phyloP scores from a whole-genome alignment of 2,329 filamentous ascomycete genomes.

The Zymoseptoria brevis region DNA sequence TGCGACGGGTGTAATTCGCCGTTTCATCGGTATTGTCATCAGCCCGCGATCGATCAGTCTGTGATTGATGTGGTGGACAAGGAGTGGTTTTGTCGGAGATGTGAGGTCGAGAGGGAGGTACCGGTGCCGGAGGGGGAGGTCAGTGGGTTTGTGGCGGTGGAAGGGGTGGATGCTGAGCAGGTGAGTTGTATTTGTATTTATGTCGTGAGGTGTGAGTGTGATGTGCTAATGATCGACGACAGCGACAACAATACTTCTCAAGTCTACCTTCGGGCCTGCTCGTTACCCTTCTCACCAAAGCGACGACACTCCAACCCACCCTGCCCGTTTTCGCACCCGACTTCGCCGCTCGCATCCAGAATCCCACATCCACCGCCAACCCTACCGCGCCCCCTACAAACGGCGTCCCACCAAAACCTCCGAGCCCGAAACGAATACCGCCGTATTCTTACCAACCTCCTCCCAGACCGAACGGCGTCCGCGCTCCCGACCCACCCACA shows the following conservation, averaged over 20 bases:
- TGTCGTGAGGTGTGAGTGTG: background rate
- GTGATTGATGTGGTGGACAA: slow-evolving; percentile 58
- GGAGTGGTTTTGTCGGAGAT: slow-evolving; percentile 64
- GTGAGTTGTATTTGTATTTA: slow-evolving; percentile 28
- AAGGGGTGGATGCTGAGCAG: slow-evolving; percentile 35
- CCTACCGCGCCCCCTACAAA: slow-evolving; percentile 11
- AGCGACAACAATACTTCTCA: slow-evolving; percentile 46
- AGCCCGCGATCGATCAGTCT: slow-evolving; percentile 63
- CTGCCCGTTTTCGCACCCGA: slow-evolving; percentile 55
- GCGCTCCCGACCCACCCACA: background rate
- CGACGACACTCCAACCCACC: slow-evolving; percentile 54
- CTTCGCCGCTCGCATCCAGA: slow-evolving; percentile 12
- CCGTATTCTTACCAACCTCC: background rate
- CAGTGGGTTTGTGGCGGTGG: slow-evolving; percentile 32
- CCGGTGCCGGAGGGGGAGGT: slow-evolving; percentile 35
- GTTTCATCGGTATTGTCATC: slow-evolving; percentile 77
- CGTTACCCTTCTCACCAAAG: slow-evolving; percentile 56
- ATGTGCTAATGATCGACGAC: slow-evolving; percentile 1
- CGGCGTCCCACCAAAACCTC: background rate
- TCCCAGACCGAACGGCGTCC: background rate
- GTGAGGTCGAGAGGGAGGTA: slow-evolving; percentile 43
- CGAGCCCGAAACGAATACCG: background rate
- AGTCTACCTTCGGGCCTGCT: slow-evolving; percentile 54
- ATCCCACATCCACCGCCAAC: slow-evolving; percentile 24
- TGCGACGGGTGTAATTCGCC: slow-evolving; percentile 73